phyloP scores from a whole-genome alignment of 805 yeast species.

The Kregervanrija pseudodelftensis region DNA sequence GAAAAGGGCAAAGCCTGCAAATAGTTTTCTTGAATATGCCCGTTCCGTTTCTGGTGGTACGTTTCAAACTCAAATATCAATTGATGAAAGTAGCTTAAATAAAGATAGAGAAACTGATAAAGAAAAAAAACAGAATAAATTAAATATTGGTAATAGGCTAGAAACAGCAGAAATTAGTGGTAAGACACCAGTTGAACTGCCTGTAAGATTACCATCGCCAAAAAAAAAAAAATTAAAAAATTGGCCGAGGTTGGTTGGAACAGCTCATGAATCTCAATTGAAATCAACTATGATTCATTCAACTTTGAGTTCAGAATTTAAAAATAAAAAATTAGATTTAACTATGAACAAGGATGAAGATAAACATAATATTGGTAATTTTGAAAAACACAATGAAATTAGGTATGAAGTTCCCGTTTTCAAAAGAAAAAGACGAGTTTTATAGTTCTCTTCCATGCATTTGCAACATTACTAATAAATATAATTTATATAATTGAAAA shows the following conservation, averaged over 20 bases:
- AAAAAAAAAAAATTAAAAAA: constrained; percentile 36
- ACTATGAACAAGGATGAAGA: neutral
- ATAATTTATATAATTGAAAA: too few species aligned
- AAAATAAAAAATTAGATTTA: neutral
- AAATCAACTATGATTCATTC: constrained; percentile 1
- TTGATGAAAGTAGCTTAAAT: neutral
- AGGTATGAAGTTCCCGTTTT: constrained; percentile 7
- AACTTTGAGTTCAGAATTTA: constrained; percentile 2
- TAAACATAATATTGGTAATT: neutral
- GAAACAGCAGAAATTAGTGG: neutral
- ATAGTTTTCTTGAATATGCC: constrained; percentile 17
- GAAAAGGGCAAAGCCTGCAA: constrained; percentile 14
- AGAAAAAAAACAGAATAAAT: neutral
- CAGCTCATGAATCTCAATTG: constrained; percentile 32
- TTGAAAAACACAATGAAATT: neutral
- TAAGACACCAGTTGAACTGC: constrained; percentile 10
- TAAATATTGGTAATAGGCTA: neutral
- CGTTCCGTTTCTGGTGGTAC: constrained; percentile 15
- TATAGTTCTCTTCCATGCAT: too few species aligned
- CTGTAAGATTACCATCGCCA: constrained; percentile 47
- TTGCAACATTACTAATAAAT: too few species aligned
- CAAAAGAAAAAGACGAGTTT: constrained; percentile 1
- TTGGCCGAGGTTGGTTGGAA: constrained; percentile 43
- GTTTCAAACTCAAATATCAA: constrained; percentile 10
- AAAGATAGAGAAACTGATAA: neutral